Evolutionary conservation across 2,329 filamentous ascomycete genomes (phyloP).

Genomic region (Aspergillus pseudoviridinutans): DNA sequence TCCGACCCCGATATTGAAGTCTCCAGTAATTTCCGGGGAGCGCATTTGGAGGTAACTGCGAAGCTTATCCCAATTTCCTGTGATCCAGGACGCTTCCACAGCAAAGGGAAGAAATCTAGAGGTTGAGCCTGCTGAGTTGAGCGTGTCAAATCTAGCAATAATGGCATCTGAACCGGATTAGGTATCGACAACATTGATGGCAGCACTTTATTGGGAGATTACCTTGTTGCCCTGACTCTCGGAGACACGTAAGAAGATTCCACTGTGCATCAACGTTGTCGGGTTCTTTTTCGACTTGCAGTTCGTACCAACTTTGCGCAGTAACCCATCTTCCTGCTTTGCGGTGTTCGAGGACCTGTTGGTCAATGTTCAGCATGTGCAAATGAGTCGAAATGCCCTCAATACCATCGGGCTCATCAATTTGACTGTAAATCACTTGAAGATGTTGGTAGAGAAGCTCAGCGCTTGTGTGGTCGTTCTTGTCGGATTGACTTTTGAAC

Average conservation of each 20-base stretch:
- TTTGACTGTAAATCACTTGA: constrained; percentile 93
- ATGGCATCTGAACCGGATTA: constrained; percentile 61
- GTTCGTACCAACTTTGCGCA: constrained; percentile 96
- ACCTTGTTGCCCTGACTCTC: constrained; percentile 95
- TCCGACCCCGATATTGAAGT: constrained; percentile 83
- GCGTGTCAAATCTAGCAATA: constrained; percentile 78
- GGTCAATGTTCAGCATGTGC: constrained; percentile 81
- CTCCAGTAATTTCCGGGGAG: constrained; percentile 42
- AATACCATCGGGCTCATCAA: constrained; percentile 94
- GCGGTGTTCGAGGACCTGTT: constrained; percentile 86
- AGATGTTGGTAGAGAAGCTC: constrained; percentile 69
- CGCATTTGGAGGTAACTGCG: constrained; percentile 57
- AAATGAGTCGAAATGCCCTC: constrained; percentile 90
- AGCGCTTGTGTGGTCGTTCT: constrained; percentile 50
- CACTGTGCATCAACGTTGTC: constrained; percentile 73
- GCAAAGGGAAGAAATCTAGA: constrained; percentile 74
- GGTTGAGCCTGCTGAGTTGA: constrained; percentile 52
- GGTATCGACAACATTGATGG: background rate
- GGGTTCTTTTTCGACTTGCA: constrained; percentile 76
- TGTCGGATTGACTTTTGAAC: constrained; percentile 40
- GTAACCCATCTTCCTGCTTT: constrained; percentile 92
- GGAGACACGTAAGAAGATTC: constrained; percentile 80
- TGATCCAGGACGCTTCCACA: constrained; percentile 88
- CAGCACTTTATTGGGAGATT: constrained; percentile 24
- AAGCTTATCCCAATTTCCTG: constrained; percentile 73